Base-by-base conservation (phyloP, 495 filamentous ascomycete genomes). In the Penicillium coffeae region DNA sequence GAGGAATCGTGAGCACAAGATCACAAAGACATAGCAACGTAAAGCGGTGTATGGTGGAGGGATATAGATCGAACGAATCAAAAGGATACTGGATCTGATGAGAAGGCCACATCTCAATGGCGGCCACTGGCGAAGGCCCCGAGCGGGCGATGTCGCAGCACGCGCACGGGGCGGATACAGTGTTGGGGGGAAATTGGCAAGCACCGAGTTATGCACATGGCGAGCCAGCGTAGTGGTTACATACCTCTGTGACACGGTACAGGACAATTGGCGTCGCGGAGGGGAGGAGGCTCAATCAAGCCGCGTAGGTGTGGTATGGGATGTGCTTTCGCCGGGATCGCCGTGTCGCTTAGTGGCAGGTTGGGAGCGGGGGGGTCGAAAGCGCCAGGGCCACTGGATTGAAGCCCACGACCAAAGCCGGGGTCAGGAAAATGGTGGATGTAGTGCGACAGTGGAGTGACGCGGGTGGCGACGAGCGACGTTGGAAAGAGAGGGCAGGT, bases 341-440 rank as follows among this genome's bases (percentile, higher is more conserved):
- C 68, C 63, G 68, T 71, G 71, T 72, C 71, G 69, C 69, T 72
- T 71, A 72, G 70, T 69, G 62, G 64, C 58, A 65, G 54, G 58
- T 53, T 62, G 55, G 62, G 62, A 66, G 62, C 57, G 64, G 64
- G 64, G 54, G 63, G 54, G 38, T 56, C 62, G 50, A 56, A 50
- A 63, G 54, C 52, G 48, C 51, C 47, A 59, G 58, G 37, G 42
- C 51, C 48, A 57, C 48, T 41, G 33, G 54, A 52, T 56, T 55
- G 40, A 47, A 35, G 34, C 41, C 44, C 51, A 47, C 48, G 21
- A 42, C 41, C 46, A 54, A 42, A 51, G 21, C 42, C 43, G n/a
- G 42, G 45, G 20, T 47, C 33, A 27, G 14, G 3, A 25, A 34
- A 18, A 37, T n/a, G 35, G 4, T 37, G 35, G 5, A 7, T 47